These are phyloP conservation scores for Rutstroemia sp. DNA, from an alignment of 2,329 filamentous ascomycete species.

Conservation along the genomic window DNA sequence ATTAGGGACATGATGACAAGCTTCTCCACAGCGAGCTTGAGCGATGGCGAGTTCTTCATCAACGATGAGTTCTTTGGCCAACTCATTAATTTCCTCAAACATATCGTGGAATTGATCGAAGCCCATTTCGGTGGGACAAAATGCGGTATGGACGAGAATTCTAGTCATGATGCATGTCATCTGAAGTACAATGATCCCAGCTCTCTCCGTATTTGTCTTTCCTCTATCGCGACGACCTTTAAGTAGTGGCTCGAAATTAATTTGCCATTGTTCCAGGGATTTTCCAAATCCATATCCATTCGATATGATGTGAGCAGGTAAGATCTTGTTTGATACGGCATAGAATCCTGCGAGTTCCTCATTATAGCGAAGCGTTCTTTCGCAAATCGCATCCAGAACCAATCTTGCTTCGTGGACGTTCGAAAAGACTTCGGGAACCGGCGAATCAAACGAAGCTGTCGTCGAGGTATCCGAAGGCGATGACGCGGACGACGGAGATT, in stretches of 20 bases:
- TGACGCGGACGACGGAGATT: slow-evolving; percentile 13
- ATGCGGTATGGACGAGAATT: slow-evolving; percentile 53
- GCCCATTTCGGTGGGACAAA: slow-evolving; percentile 48
- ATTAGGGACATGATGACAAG: slow-evolving; percentile 16
- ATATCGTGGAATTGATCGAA: slow-evolving; percentile 48
- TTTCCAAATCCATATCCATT: slow-evolving; percentile 36
- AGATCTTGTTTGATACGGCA: slow-evolving; percentile 40
- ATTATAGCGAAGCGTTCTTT: slow-evolving; percentile 50
- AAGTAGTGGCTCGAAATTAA: slow-evolving; percentile 49
- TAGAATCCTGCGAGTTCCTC: slow-evolving; percentile 45
- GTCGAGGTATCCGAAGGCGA: slow-evolving; percentile 26
- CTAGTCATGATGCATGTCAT: slow-evolving; percentile 54
- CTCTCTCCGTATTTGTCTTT: slow-evolving; percentile 44
- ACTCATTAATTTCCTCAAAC: slow-evolving; percentile 48
- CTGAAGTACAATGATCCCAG: slow-evolving; percentile 53
- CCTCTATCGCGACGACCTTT: slow-evolving; percentile 38
- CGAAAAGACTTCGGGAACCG: slow-evolving; percentile 33
- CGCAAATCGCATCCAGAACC: slow-evolving; percentile 48
- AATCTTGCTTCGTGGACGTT: slow-evolving; percentile 47
- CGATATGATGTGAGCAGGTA: slow-evolving; percentile 26
- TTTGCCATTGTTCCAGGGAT: slow-evolving; percentile 47
- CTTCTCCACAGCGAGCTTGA: slow-evolving; percentile 16
- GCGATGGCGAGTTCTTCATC: slow-evolving; percentile 22
- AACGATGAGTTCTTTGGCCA: slow-evolving; percentile 50
- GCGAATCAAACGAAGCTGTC: slow-evolving; percentile 13